Evolutionary conservation across 1,139 yeast species (phyloP).

Genomic region (Candida frijolesensis): DNA sequence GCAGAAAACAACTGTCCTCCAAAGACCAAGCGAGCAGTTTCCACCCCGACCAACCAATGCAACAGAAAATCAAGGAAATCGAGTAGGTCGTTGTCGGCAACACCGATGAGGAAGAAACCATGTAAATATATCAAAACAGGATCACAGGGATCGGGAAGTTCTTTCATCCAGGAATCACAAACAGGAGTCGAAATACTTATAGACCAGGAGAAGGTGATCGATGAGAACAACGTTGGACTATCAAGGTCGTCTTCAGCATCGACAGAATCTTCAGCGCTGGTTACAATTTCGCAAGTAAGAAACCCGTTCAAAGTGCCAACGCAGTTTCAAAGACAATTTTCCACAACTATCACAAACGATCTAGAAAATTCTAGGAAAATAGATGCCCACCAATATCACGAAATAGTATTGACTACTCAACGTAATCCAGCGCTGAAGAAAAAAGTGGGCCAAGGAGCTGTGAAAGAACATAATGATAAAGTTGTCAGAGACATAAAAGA

Average conservation of each 20-base stretch:
- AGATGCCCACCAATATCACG: neutral
- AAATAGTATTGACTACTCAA: slow-evolving; percentile 2
- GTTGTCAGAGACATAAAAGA: neutral
- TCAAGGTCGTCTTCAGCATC: neutral
- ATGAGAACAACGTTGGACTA: too few relatives aligned
- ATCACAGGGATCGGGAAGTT: slow-evolving; percentile 1
- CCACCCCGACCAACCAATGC: slow-evolving; percentile 3
- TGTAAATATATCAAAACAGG: slow-evolving; percentile 9
- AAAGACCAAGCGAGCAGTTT: neutral
- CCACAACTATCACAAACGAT: neutral
- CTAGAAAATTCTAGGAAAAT: neutral
- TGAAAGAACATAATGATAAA: too few relatives aligned
- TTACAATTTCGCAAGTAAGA: slow-evolving; percentile 1
- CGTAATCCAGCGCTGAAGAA: neutral
- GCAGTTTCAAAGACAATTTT: slow-evolving; percentile 5
- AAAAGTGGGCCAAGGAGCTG: too few relatives aligned
- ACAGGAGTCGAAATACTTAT: neutral
- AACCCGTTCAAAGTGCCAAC: slow-evolving; percentile 10
- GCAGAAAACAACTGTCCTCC: slow-evolving; percentile 3
- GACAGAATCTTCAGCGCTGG: neutral
- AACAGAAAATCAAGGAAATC: neutral
- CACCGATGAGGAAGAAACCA: neutral
- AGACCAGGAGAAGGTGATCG: neutral
- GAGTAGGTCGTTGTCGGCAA: neutral
- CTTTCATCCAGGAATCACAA: neutral